These are phyloP conservation scores for Curvularia sp. DNA, from an alignment of 2,329 filamentous ascomycete species.

Conservation along the genomic window DNA sequence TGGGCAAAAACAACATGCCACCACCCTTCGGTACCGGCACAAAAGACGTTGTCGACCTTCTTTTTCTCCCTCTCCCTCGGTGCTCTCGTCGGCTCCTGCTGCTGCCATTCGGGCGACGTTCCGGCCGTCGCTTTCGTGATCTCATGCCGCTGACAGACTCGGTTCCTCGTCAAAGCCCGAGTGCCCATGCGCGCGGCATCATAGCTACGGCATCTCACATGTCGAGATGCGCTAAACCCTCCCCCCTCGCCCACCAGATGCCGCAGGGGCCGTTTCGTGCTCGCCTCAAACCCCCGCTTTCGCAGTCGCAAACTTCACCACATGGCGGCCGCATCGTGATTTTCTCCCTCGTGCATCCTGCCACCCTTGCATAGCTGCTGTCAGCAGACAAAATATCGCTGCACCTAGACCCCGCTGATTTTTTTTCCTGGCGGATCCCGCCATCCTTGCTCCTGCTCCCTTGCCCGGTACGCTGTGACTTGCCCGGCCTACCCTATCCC, in stretches of 20 bases:
- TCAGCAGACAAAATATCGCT: slow-evolving; percentile 20
- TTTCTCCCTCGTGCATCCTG: slow-evolving; percentile 7
- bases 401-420: slow-evolving; percentile 13
- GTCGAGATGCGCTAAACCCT: slow-evolving; percentile 6
- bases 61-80: slow-evolving; percentile 2
- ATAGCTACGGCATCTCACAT: slow-evolving; percentile 10
- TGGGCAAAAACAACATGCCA: slow-evolving; percentile 30
- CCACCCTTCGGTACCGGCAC: slow-evolving; percentile 17
- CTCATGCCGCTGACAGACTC: slow-evolving; percentile 6
- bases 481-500: not conserved
- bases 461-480: not conserved
- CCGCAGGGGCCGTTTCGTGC: slow-evolving; percentile 8
- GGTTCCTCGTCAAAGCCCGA: slow-evolving; percentile 23
- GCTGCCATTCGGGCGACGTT: too few relatives aligned
- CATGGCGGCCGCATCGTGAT: slow-evolving; percentile 3
- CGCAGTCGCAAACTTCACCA: slow-evolving; percentile 5
- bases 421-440: slow-evolving; percentile 4
- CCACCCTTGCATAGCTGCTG: slow-evolving; percentile 8
- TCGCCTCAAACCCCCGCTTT: slow-evolving; percentile 24
- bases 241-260: not conserved
- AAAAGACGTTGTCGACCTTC: slow-evolving; percentile 4
- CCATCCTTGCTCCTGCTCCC: slow-evolving; percentile 3
- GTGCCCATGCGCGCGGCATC: slow-evolving; percentile 9
- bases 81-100: not conserved
- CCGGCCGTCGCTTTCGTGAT: not conserved